A percentile compares a stretch with the other conserved stretches of the same genome.
Conservation (phyloP, 352 stramenopile species). For the Blastocystis sp. region DNA sequence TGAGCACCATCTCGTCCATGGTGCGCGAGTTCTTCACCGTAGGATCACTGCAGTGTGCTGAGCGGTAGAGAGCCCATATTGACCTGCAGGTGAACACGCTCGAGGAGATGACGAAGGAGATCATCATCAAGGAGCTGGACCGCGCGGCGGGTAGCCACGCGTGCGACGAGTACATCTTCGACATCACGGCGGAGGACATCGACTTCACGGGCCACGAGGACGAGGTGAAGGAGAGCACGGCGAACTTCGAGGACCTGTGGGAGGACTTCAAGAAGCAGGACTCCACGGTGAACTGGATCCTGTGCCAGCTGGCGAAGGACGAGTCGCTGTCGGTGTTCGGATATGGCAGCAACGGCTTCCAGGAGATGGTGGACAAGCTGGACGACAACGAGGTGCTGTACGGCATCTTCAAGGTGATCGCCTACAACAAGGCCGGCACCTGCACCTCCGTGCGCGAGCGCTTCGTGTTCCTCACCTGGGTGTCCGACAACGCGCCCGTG, state of each 20-base stretch:
- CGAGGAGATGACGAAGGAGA: conserved; percentile 70
- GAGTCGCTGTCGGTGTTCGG: conserved; percentile 56
- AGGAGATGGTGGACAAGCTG: conserved; percentile 34
- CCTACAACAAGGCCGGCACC: conserved; percentile 44
- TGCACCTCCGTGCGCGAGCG: conserved; percentile 44
- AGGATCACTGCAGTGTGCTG: neutral
- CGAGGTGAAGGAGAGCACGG: conserved; percentile 41
- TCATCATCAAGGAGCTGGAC: conserved; percentile 49
- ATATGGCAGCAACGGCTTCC: conserved; percentile 48
- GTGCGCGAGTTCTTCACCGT: conserved; percentile 65
- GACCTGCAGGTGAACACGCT: conserved; percentile 60
- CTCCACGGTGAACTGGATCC: conserved; percentile 58
- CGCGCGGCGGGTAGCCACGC: conserved; percentile 39
- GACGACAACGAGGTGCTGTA: conserved; percentile 63
- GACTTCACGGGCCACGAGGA: conserved; percentile 30
- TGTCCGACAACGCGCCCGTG: conserved; percentile 28
- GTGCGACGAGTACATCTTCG: conserved; percentile 65
- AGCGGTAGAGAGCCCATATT: conserved; percentile 48
- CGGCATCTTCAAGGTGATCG: conserved; percentile 65
- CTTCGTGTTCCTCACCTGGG: conserved; percentile 64
- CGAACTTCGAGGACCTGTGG: conserved; percentile 49
- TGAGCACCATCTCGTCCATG: conserved; percentile 20
- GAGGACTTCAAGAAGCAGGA: conserved; percentile 68
- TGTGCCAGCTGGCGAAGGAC: conserved; percentile 57
- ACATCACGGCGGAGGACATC: conserved; percentile 65